Percentiles rank a stretch among this genome's conserved stretches.
Conservation (phyloP, 176 grass and related monocot genomes). For the Juncus effusus region DNA sequence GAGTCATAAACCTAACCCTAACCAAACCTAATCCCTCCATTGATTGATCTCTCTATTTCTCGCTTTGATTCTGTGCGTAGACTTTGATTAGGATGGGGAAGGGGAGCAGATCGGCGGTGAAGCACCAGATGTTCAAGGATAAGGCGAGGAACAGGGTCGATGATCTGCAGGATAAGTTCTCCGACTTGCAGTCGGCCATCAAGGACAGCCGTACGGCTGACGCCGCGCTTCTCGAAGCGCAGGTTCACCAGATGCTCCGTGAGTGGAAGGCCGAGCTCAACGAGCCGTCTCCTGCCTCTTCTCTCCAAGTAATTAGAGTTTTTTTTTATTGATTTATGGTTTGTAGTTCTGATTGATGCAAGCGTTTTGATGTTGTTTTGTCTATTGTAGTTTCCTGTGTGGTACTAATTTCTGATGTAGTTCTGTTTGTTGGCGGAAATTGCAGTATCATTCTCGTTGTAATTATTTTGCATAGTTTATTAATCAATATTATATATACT, state of each 20-base stretch:
- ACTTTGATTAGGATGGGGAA: slow-evolving; percentile 34
- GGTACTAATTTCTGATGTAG: slow-evolving; percentile 1
- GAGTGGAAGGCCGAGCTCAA: slow-evolving; percentile 87
- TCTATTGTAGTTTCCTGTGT: not conserved
- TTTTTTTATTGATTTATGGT: not conserved
- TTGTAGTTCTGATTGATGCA: slow-evolving; percentile 2
- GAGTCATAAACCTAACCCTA: not conserved
- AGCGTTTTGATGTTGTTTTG: not conserved
- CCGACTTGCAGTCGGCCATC: slow-evolving; percentile 73
- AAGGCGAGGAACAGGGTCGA: slow-evolving; percentile 79
- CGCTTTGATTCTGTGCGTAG: slow-evolving; percentile 26
- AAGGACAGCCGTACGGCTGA: slow-evolving; percentile 82
- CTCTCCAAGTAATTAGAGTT: slow-evolving; percentile 40
- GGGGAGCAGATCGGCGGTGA: slow-evolving; percentile 42
- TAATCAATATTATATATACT: not conserved
- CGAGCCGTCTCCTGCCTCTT: slow-evolving; percentile 68
- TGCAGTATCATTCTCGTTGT: too few species aligned
- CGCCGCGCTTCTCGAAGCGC: slow-evolving; percentile 71
- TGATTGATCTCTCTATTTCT: slow-evolving; percentile 11
- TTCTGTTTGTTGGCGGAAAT: not conserved
- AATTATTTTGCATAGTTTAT: not conserved
- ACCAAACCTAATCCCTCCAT: not conserved
- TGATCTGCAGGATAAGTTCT: slow-evolving; percentile 87
- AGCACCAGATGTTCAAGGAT: slow-evolving; percentile 78
- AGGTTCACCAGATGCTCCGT: slow-evolving; percentile 89